Evolutionary conservation across 768 basidiomycete species (phyloP).

Genomic region (Boletus rubroflammeus): DNA sequence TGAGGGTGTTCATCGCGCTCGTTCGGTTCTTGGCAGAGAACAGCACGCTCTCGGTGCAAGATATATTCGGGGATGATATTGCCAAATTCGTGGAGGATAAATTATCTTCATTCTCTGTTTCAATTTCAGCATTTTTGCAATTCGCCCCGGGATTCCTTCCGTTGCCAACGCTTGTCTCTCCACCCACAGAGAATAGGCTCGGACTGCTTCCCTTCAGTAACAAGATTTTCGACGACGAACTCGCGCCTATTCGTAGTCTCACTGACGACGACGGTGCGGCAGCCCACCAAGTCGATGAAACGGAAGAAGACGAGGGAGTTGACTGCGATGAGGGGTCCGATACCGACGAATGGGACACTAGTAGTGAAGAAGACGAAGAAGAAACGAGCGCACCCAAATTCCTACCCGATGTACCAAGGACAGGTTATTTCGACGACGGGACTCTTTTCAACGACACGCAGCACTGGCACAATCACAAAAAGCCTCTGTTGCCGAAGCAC

Average conservation of each 20-base stretch:
- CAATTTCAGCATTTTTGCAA: slow-evolving; percentile 17
- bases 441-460: slow-evolving; percentile 45
- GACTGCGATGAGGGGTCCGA: slow-evolving; percentile 14
- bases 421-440: slow-evolving; percentile 38
- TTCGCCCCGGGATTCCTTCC: slow-evolving; percentile 22
- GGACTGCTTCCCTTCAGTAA: slow-evolving; percentile 41
- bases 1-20: slow-evolving; percentile 46
- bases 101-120: slow-evolving; percentile 19
- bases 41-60: slow-evolving; percentile 13
- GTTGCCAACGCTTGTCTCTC: neutral
- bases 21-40: slow-evolving; percentile 36
- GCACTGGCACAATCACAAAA: slow-evolving; percentile 58
- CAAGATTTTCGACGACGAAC: slow-evolving; percentile 39
- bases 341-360: slow-evolving; percentile 20
- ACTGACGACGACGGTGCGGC: neutral
- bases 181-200: neutral
- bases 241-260: slow-evolving; percentile 33
- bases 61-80: slow-evolving; percentile 31
- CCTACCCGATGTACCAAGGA: neutral
- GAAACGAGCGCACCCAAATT: neutral
- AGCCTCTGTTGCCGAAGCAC: slow-evolving; percentile 49
- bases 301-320: slow-evolving; percentile 17
- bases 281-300: slow-evolving; percentile 3
- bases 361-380: slow-evolving; percentile 13
- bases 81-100: slow-evolving; percentile 20